Evolutionary conservation across 371 early-diverging fungal species (phyloP).

Genomic region (Sporodiniella umbellata): DNA sequence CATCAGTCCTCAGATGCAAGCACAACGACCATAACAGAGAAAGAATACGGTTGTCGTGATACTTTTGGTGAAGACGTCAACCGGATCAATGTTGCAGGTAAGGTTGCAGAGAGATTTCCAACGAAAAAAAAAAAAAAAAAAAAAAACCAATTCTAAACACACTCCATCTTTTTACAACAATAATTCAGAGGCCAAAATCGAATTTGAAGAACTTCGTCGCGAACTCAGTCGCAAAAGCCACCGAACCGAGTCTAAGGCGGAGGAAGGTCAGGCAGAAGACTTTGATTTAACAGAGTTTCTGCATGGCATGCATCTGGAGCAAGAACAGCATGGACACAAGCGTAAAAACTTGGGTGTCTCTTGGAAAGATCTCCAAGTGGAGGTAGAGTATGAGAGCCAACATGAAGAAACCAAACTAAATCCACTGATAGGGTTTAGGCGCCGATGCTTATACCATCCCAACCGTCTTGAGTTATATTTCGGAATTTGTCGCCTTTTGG

Average conservation of each 20-base stretch:
- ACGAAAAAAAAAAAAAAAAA: too few species aligned
- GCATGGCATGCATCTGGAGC: slow-evolving; percentile 16
- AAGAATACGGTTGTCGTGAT: too few species aligned
- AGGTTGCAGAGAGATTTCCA: too few species aligned
- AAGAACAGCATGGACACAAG: slow-evolving; percentile 21
- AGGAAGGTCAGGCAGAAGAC: slow-evolving; percentile 21
- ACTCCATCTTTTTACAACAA: too few species aligned
- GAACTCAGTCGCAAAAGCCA: slow-evolving; percentile 28
- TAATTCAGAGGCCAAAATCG: slow-evolving; percentile 37
- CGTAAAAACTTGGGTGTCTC: slow-evolving; percentile 43
- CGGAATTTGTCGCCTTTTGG: slow-evolving; percentile 35
- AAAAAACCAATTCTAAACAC: too few species aligned
- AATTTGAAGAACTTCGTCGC: slow-evolving; percentile 28
- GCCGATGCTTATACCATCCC: slow-evolving; percentile 42
- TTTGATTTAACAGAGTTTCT: slow-evolving; percentile 39
- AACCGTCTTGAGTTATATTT: slow-evolving; percentile 13
- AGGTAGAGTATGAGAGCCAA: slow-evolving; percentile 9
- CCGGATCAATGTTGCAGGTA: neutral
- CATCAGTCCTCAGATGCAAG: neutral
- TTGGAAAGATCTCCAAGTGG: slow-evolving; percentile 46
- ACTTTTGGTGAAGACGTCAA: neutral
- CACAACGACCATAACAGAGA: too few species aligned
- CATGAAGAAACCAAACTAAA: neutral
- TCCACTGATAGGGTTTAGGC: slow-evolving; percentile 29
- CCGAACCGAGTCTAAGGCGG: slow-evolving; percentile 5